A percentile compares a stretch with the other conserved stretches of the same genome.
Evolutionary conservation across 805 yeast genomes (phyloP).

Genomic region (Komagataella kurtzmanii): DNA sequence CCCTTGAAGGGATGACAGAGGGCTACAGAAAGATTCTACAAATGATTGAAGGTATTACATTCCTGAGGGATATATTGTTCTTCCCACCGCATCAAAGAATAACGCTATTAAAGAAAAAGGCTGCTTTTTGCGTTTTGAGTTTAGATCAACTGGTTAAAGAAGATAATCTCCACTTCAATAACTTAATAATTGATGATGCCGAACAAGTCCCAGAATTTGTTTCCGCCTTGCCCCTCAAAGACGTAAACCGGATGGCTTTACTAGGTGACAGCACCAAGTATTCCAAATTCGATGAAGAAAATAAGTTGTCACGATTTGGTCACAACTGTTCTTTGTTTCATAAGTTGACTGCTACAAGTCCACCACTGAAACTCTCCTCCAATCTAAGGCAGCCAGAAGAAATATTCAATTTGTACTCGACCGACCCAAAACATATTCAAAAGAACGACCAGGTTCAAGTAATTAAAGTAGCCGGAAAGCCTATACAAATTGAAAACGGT

Average conservation of each 20-base stretch:
- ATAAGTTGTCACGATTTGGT: not conserved
- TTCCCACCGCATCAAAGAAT: not conserved
- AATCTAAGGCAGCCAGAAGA: not conserved
- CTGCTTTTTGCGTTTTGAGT: not conserved
- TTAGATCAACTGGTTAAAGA: not conserved
- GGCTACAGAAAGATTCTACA: not conserved
- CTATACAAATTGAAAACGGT: constrained; percentile 4
- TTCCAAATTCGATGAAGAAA: not conserved
- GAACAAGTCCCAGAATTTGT: not conserved
- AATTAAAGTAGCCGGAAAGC: not conserved
- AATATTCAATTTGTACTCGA: not conserved
- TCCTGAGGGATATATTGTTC: not conserved
- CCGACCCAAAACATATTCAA: not conserved
- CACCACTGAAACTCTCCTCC: not conserved
- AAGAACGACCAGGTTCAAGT: not conserved
- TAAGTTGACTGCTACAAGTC: not conserved
- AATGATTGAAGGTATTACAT: not conserved
- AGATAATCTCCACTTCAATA: not conserved
- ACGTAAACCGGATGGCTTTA: not conserved
- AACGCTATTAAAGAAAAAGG: not conserved
- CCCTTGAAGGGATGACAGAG: not conserved
- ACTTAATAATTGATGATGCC: not conserved
- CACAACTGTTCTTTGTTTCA: not conserved
- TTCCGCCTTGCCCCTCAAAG: not conserved
- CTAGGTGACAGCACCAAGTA: not conserved